Conservation (phyloP, 768 basidiomycete species). For the Boletus subparvulus region DNA sequence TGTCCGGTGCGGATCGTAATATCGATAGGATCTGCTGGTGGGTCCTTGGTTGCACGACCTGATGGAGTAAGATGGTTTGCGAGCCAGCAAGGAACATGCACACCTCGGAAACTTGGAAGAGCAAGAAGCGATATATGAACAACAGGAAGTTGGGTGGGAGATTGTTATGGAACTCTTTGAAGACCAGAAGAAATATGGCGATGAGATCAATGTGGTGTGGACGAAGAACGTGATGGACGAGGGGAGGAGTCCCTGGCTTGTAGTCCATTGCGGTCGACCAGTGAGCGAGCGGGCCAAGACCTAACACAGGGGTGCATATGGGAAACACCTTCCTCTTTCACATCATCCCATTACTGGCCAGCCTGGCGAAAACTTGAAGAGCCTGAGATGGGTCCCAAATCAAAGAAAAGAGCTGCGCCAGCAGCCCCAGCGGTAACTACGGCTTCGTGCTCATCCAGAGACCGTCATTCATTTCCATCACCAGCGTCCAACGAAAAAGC, state of each 20-base stretch:
- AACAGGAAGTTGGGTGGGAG: constrained; percentile 59
- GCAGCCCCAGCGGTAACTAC: constrained; percentile 28
- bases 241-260: constrained; percentile 49
- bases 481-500: constrained; percentile 56
- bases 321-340: constrained; percentile 26
- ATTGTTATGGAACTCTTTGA: constrained; percentile 56
- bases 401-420: constrained; percentile 37
- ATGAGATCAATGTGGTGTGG: constrained; percentile 78
- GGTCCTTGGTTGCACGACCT: constrained; percentile 67
- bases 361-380: neutral
- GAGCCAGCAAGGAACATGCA: neutral
- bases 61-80: constrained; percentile 6
- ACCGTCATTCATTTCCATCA: neutral
- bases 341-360: neutral
- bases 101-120: constrained; percentile 74
- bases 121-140: constrained; percentile 62
- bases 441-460: neutral
- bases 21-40: constrained; percentile 48
- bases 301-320: neutral
- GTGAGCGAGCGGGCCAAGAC: neutral
- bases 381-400: constrained; percentile 27
- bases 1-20: constrained; percentile 45
- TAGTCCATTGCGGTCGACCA: constrained; percentile 23
- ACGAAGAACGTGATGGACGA: constrained; percentile 63
- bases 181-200: constrained; percentile 58